Conservation (phyloP, 805 yeast genomes). For the Hemisphaericaspora nanyangensis region DNA sequence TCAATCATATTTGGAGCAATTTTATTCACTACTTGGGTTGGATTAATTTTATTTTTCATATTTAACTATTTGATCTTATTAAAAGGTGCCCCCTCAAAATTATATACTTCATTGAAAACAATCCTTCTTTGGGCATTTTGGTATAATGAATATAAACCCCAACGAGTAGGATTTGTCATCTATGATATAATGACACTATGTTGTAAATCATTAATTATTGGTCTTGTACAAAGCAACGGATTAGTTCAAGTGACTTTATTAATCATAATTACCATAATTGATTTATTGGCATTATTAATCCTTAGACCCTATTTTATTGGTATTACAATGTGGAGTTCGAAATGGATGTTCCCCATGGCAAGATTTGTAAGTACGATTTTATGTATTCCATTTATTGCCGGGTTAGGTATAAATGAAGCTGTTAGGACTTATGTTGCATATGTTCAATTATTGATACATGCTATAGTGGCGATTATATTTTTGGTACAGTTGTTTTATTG, state of each 20-base stretch:
- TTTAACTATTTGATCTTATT: slow-evolving; percentile 25
- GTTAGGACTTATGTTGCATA: slow-evolving; percentile 41
- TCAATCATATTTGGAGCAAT: slow-evolving; percentile 29
- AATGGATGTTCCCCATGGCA: slow-evolving; percentile 34
- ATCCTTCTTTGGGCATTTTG: slow-evolving; percentile 45
- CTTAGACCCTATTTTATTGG: slow-evolving; percentile 27
- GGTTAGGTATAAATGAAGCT: slow-evolving; percentile 33
- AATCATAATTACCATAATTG: slow-evolving; percentile 31
- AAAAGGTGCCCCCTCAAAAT: slow-evolving; percentile 19
- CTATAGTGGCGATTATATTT: slow-evolving; percentile 26
- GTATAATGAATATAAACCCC: slow-evolving; percentile 43
- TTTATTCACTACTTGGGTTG: slow-evolving; percentile 22
- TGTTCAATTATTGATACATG: slow-evolving; percentile 40
- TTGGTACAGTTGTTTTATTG: slow-evolving; percentile 26
- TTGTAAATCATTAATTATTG: slow-evolving; percentile 39
- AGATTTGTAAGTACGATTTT: slow-evolving; percentile 37
- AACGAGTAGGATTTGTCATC: slow-evolving; percentile 33
- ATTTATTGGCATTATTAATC: slow-evolving; percentile 17
- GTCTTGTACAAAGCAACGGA: slow-evolving; percentile 42
- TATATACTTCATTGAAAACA: slow-evolving; percentile 46
- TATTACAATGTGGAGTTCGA: slow-evolving; percentile 23
- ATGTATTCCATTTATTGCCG: slow-evolving; percentile 40
- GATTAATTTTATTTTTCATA: slow-evolving; percentile 17
- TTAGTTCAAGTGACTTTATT: slow-evolving; percentile 40
- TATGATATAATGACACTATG: slow-evolving; percentile 32